phyloP scores from a whole-genome alignment of 2,329 filamentous ascomycete genomes.

The Hymenoscyphus occultus region DNA sequence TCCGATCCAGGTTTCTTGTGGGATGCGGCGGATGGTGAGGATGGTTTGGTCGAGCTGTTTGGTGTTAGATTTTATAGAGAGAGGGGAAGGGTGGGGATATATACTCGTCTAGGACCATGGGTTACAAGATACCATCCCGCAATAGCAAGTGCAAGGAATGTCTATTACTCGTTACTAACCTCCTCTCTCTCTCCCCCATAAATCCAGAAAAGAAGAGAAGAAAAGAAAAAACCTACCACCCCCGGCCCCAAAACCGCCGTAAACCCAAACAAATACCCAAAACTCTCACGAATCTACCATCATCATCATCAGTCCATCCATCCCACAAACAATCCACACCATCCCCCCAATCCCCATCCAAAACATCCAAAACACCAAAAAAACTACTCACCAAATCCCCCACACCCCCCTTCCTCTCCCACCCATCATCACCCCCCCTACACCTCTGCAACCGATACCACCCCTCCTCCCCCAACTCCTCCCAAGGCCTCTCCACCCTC shows the following conservation, averaged over 20 bases:
- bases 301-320: background rate
- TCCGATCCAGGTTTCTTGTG: background rate
- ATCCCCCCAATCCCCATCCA: no score
- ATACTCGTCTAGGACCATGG: background rate
- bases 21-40: background rate
- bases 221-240: background rate
- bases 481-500: slow-evolving; percentile 12
- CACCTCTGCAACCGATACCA: slow-evolving; percentile 14
- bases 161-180: background rate
- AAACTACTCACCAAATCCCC: slow-evolving; percentile 4
- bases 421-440: slow-evolving; percentile 13
- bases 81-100: background rate
- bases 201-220: no score
- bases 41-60: background rate
- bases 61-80: background rate
- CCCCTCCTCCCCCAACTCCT: slow-evolving; percentile 1
- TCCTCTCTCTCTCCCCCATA: background rate
- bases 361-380: no score
- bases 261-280: background rate
- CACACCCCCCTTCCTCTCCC: slow-evolving; percentile 13
- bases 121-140: background rate
- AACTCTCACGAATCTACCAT: background rate
- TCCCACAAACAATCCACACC: no score
- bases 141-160: background rate
- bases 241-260: background rate